Percentiles rank a stretch among this genome's conserved stretches.
These are phyloP conservation scores for Cutaneotrichosporon dermatis DNA, from an alignment of 1,284 basidiomycete species.

Conservation along the genomic window DNA sequence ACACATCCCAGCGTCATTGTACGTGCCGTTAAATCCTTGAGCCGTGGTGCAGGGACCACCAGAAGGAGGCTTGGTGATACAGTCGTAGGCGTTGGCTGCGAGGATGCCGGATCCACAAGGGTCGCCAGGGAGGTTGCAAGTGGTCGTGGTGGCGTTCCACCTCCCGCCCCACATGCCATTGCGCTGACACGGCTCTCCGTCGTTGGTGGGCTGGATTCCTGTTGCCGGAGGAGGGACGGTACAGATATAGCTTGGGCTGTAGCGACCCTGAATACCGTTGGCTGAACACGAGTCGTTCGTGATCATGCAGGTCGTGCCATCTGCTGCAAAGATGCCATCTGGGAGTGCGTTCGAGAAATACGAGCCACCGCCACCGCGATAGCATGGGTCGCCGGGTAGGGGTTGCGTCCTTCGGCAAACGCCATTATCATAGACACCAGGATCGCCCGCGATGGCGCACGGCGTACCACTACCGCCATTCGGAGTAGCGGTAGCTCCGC, in stretches of 20 bases:
- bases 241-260: not conserved
- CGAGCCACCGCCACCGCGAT: not conserved
- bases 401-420: not conserved
- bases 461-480: not conserved
- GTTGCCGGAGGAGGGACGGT: not conserved
- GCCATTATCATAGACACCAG: not conserved
- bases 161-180: not conserved
- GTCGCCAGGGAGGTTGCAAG: not conserved
- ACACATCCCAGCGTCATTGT: not conserved
- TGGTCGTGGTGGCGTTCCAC: not conserved
- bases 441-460: not conserved
- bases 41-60: not conserved
- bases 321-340: not conserved
- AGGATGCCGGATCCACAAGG: not conserved
- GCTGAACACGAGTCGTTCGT: not conserved
- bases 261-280: not conserved
- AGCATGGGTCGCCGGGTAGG: not conserved
- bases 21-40: not conserved
- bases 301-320: not conserved
- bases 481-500: not conserved
- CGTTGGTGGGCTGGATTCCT: not conserved
- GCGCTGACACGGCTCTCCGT: not conserved
- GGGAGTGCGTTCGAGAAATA: not conserved
- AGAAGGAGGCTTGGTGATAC: not conserved
- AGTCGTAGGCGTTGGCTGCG: not conserved